These are phyloP conservation scores for Discostella pseudostelligera DNA, from an alignment of 108 stramenopile genomes.

Conservation along the genomic window DNA sequence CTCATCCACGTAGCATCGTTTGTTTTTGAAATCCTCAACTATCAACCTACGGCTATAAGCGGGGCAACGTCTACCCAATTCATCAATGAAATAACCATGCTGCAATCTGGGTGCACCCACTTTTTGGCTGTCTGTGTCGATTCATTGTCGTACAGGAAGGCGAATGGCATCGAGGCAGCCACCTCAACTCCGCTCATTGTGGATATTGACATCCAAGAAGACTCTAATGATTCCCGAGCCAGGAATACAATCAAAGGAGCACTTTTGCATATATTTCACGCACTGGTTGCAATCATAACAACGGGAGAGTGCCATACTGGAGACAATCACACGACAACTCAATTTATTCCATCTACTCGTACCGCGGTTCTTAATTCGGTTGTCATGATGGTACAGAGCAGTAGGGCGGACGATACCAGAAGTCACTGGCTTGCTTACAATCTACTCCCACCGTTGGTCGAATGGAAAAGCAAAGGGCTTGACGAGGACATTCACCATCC, in stretches of 20 bases:
- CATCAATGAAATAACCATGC: conserved; percentile 17
- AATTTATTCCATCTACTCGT: conserved; percentile 17
- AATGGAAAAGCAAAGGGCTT: conserved; percentile 7
- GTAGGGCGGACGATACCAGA: conserved; percentile 16
- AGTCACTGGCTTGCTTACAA: conserved; percentile 22
- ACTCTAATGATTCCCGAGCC: neutral
- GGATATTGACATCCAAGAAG: conserved; percentile 6
- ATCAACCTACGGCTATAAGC: neutral
- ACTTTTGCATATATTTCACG: conserved; percentile 9
- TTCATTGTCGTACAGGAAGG: conserved; percentile 24
- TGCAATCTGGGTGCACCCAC: conserved; percentile 38
- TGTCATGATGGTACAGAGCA: conserved; percentile 21
- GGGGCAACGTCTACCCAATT: neutral
- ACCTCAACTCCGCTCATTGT: conserved; percentile 2
- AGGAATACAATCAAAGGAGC: conserved; percentile 5
- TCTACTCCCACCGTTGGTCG: conserved; percentile 15
- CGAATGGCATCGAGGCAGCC: neutral
- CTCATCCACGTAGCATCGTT: conserved; percentile 26
- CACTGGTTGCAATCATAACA: conserved; percentile 6
- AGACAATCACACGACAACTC: neutral
- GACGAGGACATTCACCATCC: conserved; percentile 27
- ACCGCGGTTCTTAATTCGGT: conserved; percentile 30
- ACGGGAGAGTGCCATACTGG: conserved; percentile 1
- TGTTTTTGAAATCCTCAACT: conserved; percentile 21
- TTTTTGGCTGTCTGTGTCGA: conserved; percentile 27